Conservation (phyloP, 192 early-diverging fungal species). For the Coemansia biformis region DNA sequence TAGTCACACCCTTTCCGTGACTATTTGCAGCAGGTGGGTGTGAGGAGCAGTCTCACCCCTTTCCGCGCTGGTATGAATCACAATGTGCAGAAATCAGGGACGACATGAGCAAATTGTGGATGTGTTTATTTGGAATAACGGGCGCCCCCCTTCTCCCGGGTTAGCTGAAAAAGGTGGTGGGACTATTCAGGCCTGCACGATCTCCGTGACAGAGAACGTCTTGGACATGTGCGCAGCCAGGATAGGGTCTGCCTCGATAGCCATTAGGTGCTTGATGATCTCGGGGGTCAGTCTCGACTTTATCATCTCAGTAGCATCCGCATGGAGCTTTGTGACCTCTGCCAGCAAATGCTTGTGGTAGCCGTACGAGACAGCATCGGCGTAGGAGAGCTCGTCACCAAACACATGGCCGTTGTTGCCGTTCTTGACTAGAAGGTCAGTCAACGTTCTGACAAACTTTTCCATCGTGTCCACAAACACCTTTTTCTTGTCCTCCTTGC, state of each 20-base stretch:
- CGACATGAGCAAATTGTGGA: too few relatives aligned
- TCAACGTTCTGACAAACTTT: constrained; percentile 29
- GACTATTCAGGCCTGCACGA: too few relatives aligned
- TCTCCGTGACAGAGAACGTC: too few relatives aligned
- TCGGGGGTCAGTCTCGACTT: constrained; percentile 9
- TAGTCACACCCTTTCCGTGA: too few relatives aligned
- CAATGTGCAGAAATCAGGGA: too few relatives aligned
- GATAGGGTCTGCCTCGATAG: constrained; percentile 4
- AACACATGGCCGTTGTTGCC: constrained; percentile 51
- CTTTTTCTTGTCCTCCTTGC: constrained; percentile 13
- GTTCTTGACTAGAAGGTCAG: constrained; percentile 38
- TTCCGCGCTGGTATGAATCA: too few relatives aligned
- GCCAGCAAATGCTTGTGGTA: constrained; percentile 9
- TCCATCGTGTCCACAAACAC: constrained; percentile 7
- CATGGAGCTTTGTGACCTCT: not conserved
- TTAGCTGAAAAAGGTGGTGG: too few relatives aligned
- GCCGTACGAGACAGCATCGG: constrained; percentile 31
- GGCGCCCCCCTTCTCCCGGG: too few relatives aligned
- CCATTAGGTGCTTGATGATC: constrained; percentile 14
- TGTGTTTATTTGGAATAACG: too few relatives aligned
- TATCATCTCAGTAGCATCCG: not conserved
- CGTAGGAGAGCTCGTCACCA: constrained; percentile 32
- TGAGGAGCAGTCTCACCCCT: too few relatives aligned
- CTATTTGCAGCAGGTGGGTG: too few relatives aligned
- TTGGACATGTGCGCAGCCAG: too few relatives aligned